These are phyloP conservation scores for Pythium sp. DNA, from an alignment of 352 stramenopile genomes.

Conservation along the genomic window DNA sequence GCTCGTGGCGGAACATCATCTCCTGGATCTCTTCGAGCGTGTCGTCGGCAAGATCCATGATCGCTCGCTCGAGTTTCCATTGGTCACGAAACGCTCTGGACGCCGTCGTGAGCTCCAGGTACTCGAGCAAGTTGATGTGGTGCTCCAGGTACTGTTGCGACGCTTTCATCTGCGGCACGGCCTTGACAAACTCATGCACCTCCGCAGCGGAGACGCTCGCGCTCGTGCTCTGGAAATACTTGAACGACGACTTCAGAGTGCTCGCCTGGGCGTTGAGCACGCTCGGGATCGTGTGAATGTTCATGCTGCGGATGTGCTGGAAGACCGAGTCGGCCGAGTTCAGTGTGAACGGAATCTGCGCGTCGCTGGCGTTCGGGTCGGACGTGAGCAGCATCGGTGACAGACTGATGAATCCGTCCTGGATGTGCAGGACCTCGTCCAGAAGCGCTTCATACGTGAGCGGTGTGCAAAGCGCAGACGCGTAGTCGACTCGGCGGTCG, in stretches of 20 bases:
- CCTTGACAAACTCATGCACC: constrained; percentile 72
- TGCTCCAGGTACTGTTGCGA: constrained; percentile 52
- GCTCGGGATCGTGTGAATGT: constrained; percentile 50
- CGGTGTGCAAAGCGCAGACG: constrained; percentile 58
- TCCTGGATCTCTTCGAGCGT: constrained; percentile 47
- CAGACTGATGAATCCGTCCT: constrained; percentile 51
- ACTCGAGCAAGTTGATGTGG: constrained; percentile 63
- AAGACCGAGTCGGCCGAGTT: constrained; percentile 64
- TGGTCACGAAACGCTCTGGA: constrained; percentile 52
- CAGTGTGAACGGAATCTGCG: constrained; percentile 33
- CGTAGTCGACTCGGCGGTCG: constrained; percentile 69
- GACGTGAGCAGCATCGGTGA: constrained; percentile 38
- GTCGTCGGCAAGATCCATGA: constrained; percentile 50
- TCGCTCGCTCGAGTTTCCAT: constrained; percentile 65
- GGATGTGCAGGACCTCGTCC: constrained; percentile 59
- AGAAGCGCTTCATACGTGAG: constrained; percentile 74
- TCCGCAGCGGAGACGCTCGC: constrained; percentile 44
- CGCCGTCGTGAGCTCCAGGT: constrained; percentile 40
- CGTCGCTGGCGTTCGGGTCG: constrained; percentile 25
- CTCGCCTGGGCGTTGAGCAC: constrained; percentile 50
- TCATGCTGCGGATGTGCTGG: constrained; percentile 56
- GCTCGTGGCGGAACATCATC: constrained; percentile 54
- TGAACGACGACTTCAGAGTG: constrained; percentile 49
- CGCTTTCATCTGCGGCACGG: constrained; percentile 55
- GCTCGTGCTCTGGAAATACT: constrained; percentile 50